These are phyloP conservation scores for Thalassia testudinum DNA, from an alignment of 116 monocot genomes.

Conservation along the genomic window DNA sequence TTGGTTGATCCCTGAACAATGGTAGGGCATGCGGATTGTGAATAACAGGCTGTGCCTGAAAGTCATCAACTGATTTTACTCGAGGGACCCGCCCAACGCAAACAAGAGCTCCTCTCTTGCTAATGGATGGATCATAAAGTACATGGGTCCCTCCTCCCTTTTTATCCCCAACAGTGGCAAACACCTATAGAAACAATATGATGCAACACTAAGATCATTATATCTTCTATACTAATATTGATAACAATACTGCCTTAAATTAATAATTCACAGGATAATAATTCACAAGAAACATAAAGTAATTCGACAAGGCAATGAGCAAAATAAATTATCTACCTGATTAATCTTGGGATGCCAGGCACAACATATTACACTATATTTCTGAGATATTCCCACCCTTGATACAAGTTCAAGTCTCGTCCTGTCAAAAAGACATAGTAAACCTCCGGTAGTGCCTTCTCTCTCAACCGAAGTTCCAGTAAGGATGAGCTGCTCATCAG, in stretches of 20 bases:
- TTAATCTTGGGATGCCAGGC: conserved; percentile 92
- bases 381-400: conserved; percentile 71
- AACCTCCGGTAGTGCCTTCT: conserved; percentile 54
- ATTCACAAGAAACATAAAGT: background rate
- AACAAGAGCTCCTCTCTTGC: conserved; percentile 89
- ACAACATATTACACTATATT: conserved; percentile 68
- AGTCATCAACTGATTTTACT: conserved; percentile 84
- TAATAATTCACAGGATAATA: no score
- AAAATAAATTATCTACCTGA: conserved; percentile 33
- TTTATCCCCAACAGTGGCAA: conserved; percentile 93
- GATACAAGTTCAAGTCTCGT: conserved; percentile 88
- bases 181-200: conserved; percentile 24
- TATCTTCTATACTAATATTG: background rate
- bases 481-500: conserved; percentile 81
- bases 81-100: conserved; percentile 82
- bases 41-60: conserved; percentile 64
- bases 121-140: conserved; percentile 83
- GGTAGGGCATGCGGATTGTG: conserved; percentile 95
- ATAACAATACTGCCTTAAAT: background rate
- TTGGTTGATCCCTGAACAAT: conserved; percentile 83
- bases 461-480: conserved; percentile 95
- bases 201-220: background rate
- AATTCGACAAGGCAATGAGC: background rate
- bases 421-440: conserved; percentile 73
- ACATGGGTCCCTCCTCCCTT: conserved; percentile 91